Base-by-base conservation (phyloP, 768 basidiomycete genomes). In the Epithele typhae region DNA sequence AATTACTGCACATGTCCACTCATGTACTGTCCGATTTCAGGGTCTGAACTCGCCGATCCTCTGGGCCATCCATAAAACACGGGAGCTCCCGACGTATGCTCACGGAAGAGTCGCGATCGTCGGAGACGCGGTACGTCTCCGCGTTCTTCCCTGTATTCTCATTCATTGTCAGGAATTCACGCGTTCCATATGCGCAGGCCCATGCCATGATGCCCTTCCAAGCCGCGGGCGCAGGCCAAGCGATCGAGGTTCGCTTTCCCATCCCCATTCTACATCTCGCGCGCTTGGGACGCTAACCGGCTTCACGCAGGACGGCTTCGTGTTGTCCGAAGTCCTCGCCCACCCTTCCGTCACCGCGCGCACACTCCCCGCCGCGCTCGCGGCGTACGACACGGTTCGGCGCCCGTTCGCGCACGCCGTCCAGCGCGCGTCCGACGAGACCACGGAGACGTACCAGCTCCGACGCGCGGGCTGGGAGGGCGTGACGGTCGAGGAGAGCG, bases 121-220 rank as follows among this genome's bases (percentile, higher is more conserved):
- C 2, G 61, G 63, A 2, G 63, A 64, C 43, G 58, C 63, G 9
- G 63, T 64, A 19, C 37, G 59, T 46, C 6, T 18, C 19, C n/a
- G n/a, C n/a, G n/a, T n/a, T n/a, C n/a, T n/a, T n/a, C n/a, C n/a
- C n/a, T n/a, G n/a, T n/a, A n/a, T 11, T 43, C 6, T 22, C 19
- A 22, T 8, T 14, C 2, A 36, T 1, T 10, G 21, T 41, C 11
- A 3, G 8, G 2, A 17, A 7, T 34, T 10, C 33, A n/a, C 25
- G 15, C 18, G 3, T 30, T n/a, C n/a, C n/a, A n/a, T n/a, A n/a
- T 30, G 19, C 8, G 9, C 14, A 35, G 32, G 53, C 56, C 4
- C 56, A 54, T 27, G 51, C 54, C 2, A 49, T 56, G 54, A 52
- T 43, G 12, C 52, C 54, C 15, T 50, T 45, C 34, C 39, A 49